Base-by-base conservation (phyloP, 495 filamentous ascomycete genomes). In the Hyaloscypha bicolor region DNA sequence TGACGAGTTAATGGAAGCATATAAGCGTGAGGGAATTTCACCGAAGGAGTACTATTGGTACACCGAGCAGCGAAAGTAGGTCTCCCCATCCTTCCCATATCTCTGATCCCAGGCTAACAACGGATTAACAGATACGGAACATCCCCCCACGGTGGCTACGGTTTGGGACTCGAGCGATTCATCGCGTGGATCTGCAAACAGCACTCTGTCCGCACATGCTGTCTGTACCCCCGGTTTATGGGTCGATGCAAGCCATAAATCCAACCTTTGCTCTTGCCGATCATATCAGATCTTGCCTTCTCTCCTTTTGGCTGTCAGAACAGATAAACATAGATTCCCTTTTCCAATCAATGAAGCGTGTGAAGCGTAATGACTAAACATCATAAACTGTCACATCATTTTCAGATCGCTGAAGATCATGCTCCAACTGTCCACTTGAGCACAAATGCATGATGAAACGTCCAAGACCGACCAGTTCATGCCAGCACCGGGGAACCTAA, bases 1-100 rank as follows among this genome's bases (percentile, higher is more conserved):
- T 72, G 89, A 96, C n/a, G 93, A 98, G 81, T 77, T 98, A 72
- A 90, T 98, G 81, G 88, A 81, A 53, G 95, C 92, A 6, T 98
- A 96, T 78, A 87, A 91, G 79, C 86, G 91, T 67, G 90, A 96
- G 76, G 91, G 88, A 57, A 97, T 99, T 74, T 87, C 89, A 60
- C 87, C 91, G 32, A 87, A 87, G 75, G 89, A 91, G 16, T 99
- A 99, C 79, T 99, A 96, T 85, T 99, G 95, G 95, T 99, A 97
- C 82, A 97, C 93, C 11, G 95, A 99, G 79, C 93, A 97, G 87
- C 85, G 95, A 72, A 97, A 96, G 92, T 96, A 80, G 85, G 93
- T 91, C n/a, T 29, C 14, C 29, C 37, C 19, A 25, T 22, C 11
- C 21, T 12, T 9, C 31, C 33, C 33, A 29, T 22, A 14, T 21